Conservation (phyloP, 2,329 filamentous ascomycete species). For the Fusarium sp. region DNA sequence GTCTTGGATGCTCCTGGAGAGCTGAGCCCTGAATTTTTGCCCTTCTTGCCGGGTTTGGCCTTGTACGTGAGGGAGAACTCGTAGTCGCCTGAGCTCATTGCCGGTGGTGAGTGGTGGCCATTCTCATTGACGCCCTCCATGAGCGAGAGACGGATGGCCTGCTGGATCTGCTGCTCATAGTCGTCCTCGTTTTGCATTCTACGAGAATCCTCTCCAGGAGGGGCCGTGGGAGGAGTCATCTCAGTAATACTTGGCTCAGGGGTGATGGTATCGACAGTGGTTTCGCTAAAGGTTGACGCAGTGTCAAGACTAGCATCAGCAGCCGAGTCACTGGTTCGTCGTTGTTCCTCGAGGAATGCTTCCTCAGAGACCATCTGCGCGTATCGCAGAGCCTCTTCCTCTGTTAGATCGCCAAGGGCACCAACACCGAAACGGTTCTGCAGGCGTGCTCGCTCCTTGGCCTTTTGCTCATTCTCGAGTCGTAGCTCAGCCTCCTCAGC, state of each 20-base stretch:
- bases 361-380: conserved; percentile 76
- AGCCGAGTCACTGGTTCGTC: conserved; percentile 64
- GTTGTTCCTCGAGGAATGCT: conserved; percentile 68
- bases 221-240: conserved; percentile 46
- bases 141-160: conserved; percentile 71
- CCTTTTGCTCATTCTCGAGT: conserved; percentile 74
- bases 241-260: conserved; percentile 66
- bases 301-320: conserved; percentile 60
- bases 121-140: conserved; percentile 65
- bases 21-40: conserved; percentile 50
- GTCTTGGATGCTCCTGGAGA: conserved; percentile 53
- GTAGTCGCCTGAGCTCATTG: conserved; percentile 60
- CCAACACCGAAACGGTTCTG: conserved; percentile 87
- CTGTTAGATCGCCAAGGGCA: conserved; percentile 70
- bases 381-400: conserved; percentile 74
- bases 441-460: conserved; percentile 76
- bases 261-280: conserved; percentile 61
- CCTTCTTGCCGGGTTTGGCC: conserved; percentile 54
- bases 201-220: conserved; percentile 20
- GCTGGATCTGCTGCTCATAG: conserved; percentile 71
- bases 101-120: conserved; percentile 58
- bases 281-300: conserved; percentile 56
- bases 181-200: conserved; percentile 56
- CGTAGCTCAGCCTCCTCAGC: conserved; percentile 87
- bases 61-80: conserved; percentile 65